Percentiles rank a stretch among this genome's conserved stretches.
Conservation (phyloP, 225 moss, liverwort and hornwort species). For the Marchantia paleacea region DNA sequence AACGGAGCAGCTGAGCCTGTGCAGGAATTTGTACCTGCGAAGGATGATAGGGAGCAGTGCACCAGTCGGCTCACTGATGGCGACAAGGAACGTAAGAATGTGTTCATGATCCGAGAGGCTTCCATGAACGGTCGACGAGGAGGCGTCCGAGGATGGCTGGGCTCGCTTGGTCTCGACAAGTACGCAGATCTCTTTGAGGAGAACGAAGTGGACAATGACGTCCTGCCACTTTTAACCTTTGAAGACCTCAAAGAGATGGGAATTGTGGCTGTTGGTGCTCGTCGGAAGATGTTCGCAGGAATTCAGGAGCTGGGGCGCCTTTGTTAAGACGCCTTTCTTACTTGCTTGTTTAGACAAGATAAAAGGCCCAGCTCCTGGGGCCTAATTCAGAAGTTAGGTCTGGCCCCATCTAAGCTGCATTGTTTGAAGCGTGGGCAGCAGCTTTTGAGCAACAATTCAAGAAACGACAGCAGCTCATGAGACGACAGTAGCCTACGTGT, state of each 20-base stretch:
- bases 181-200: conserved; percentile 70
- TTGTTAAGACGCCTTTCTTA: conserved; percentile 9
- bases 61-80: conserved; percentile 42
- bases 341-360: background rate
- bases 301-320: conserved; percentile 57
- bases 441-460: background rate
- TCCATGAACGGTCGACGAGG: conserved; percentile 45
- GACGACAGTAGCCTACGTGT: background rate
- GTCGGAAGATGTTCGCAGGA: conserved; percentile 78
- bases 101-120: conserved; percentile 26
- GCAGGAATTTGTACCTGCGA: conserved; percentile 9
- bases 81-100: conserved; percentile 36
- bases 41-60: conserved; percentile 34
- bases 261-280: conserved; percentile 76
- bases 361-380: background rate
- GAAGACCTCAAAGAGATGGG: conserved; percentile 96
- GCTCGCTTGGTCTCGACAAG: conserved; percentile 71
- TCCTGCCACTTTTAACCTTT: conserved; percentile 80
- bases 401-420: background rate
- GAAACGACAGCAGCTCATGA: too few species aligned
- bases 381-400: background rate
- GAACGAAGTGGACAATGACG: conserved; percentile 91
- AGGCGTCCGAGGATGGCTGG: conserved; percentile 73
- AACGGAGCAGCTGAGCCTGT: conserved; percentile 30
- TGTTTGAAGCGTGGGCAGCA: background rate